These are phyloP conservation scores for Prunus armeniaca DNA, from an alignment of 306 rosid species.

Conservation along the genomic window DNA sequence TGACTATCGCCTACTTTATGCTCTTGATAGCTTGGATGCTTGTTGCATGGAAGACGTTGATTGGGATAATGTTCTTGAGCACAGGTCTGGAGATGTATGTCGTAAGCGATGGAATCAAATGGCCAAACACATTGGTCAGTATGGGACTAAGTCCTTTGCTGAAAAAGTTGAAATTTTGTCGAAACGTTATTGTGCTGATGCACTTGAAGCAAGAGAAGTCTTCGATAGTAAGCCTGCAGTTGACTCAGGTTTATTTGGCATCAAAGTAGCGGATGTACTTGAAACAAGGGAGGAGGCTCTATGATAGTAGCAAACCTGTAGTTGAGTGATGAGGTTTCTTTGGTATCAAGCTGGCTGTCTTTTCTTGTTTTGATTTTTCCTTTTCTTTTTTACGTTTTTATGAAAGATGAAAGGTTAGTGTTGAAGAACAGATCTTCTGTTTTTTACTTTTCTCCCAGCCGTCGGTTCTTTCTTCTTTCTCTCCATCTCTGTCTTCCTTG, in stretches of 20 bases:
- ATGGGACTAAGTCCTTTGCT: slow-evolving; percentile 50
- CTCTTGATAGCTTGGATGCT: slow-evolving; percentile 64
- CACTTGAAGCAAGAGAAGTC: slow-evolving; percentile 56
- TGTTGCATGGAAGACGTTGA: slow-evolving; percentile 66
- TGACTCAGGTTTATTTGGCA: slow-evolving; percentile 21
- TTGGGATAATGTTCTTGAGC: slow-evolving; percentile 73
- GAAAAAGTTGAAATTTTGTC: slow-evolving; percentile 74
- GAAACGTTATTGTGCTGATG: slow-evolving; percentile 49
- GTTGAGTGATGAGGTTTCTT: no score
- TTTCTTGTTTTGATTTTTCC: no score
- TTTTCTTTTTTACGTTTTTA: no score
- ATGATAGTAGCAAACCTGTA: no score
- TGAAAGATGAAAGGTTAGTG: not conserved
- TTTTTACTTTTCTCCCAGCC: no score
- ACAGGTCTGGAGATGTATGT: slow-evolving; percentile 64
- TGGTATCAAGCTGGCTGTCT: not conserved
- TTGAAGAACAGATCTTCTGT: no score
- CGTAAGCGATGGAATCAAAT: slow-evolving; percentile 81
- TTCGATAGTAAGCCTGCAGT: slow-evolving; percentile 44
- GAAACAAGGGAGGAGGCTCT: no score
- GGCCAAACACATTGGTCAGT: slow-evolving; percentile 56
- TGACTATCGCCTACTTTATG: slow-evolving; percentile 61
- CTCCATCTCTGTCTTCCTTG: no score
- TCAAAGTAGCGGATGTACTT: not conserved
- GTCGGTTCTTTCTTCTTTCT: no score